Evolutionary conservation across 805 yeast genomes (phyloP).

Genomic region (Wickerhamia fluorescens): DNA sequence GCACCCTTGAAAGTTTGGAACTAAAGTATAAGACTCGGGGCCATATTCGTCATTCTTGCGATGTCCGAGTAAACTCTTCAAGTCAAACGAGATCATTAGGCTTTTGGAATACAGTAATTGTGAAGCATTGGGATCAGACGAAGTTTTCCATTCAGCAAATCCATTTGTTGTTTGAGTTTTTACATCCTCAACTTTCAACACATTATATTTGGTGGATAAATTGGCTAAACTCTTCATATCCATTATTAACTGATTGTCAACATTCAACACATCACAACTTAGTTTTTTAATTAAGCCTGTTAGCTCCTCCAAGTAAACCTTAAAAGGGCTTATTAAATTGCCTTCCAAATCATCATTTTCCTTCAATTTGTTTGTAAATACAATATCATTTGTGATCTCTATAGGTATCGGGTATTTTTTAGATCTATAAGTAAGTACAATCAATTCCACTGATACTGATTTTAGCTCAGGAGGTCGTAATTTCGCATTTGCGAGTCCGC

Average conservation of each 20-base stretch:
- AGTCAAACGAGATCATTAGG: slow-evolving; percentile 6
- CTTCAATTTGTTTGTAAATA: slow-evolving; percentile 16
- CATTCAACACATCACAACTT: slow-evolving; percentile 12
- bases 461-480: slow-evolving; percentile 19
- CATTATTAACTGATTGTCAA: slow-evolving; percentile 15
- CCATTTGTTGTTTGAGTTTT: no score
- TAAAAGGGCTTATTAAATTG: slow-evolving; percentile 15
- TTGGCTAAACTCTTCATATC: slow-evolving; percentile 20
- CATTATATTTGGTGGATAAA: slow-evolving; percentile 14
- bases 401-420: slow-evolving; percentile 31
- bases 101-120: slow-evolving; percentile 2
- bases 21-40: slow-evolving; percentile 12
- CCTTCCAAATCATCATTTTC: slow-evolving; percentile 15
- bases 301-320: slow-evolving; percentile 12
- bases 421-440: slow-evolving; percentile 25
- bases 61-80: slow-evolving; percentile 7
- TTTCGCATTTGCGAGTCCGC: slow-evolving; percentile 1
- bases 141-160: no score
- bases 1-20: slow-evolving; percentile 24
- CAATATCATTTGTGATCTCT: slow-evolving; percentile 27
- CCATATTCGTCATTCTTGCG: slow-evolving; percentile 9
- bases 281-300: slow-evolving; percentile 9
- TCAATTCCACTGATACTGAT: slow-evolving; percentile 18
- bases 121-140: neutral
- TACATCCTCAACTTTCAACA: slow-evolving; percentile 11